phyloP scores from a whole-genome alignment of 2,329 filamentous ascomycete genomes.

The Fusarium protoensiforme region DNA sequence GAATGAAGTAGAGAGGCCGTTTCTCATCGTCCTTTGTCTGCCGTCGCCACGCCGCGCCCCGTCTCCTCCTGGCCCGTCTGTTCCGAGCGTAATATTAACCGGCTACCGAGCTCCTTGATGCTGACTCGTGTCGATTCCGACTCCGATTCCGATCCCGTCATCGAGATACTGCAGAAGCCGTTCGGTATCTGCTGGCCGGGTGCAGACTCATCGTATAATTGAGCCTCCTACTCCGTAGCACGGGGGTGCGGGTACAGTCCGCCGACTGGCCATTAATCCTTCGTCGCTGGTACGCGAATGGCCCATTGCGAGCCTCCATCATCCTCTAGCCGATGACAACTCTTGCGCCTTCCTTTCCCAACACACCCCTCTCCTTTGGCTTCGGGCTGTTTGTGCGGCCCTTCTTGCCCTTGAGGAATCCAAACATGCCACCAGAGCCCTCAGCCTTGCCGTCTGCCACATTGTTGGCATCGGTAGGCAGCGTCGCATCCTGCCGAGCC shows the following conservation, averaged over 20 bases:
- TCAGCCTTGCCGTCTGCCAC: constrained; percentile 63
- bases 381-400: constrained; percentile 92
- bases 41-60: constrained; percentile 9
- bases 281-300: constrained; percentile 25
- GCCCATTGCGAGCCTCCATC: constrained; percentile 29
- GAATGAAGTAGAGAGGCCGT: constrained; percentile 39
- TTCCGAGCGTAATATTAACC: constrained; percentile 19
- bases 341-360: constrained; percentile 94
- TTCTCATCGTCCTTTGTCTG: constrained; percentile 34
- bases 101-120: constrained; percentile 6
- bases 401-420: constrained; percentile 90
- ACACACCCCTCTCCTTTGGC: constrained; percentile 89
- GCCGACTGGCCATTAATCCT: constrained; percentile 18
- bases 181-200: constrained; percentile 10
- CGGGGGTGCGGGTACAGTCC: constrained; percentile 15
- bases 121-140: not conserved
- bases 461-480: constrained; percentile 73
- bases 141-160: not conserved
- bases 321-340: constrained; percentile 74
- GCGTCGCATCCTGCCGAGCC: constrained; percentile 82
- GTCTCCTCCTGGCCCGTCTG: constrained; percentile 10
- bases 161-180: constrained; percentile 6
- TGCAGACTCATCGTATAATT: constrained; percentile 8
- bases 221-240: constrained; percentile 5
- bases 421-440: constrained; percentile 84